Evolutionary conservation across 192 early-diverging fungal genomes (phyloP), one percentile per base, ranked within the genome.

Genomic region (Cladochytrium replicatum): DNA sequence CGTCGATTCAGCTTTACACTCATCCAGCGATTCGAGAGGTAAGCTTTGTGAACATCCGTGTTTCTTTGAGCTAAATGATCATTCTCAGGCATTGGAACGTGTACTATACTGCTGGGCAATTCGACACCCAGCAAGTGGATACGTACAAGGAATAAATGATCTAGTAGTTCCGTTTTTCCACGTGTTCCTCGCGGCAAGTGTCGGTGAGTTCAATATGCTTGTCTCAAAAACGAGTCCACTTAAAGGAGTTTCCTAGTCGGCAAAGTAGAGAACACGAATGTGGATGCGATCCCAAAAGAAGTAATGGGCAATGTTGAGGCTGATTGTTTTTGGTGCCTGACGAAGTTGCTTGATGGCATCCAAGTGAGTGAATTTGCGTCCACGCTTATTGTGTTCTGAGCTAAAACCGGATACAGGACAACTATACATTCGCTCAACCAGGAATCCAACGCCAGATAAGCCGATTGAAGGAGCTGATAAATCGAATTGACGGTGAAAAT

Each of bases 131-230:
- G 96, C 96, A n/a, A 87, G 83, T 64, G 93, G 92, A 40, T 99
- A 97, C 64, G 96, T 99, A 7, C 96, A 99, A 52, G 96, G 96
- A 0, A 99, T 99, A 55, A 97, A 99, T 67, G 96, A 99, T 56
- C 69, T 99, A 23, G 87, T 92, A 6, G 94, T 90, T 25, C 93
- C 96, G 13, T 96, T 99, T 51, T 93, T 87, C 60, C 81, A 82
- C 44, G 96, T 99, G 31, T 99, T 93, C 52, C 54, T 97, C n/a
- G n/a, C n/a, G n/a, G 7, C 71, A 79, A 46, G 71, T 74, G 0
- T 74, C 80, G 46, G 73, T 86, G 25, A 75, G 82, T 84, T 56
- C 32, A 66, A 62, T 7, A 0, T 29, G 22, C 28, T 13, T 23
- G 11, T 4, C 3, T 57, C 43, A 6, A 29, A 15, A 27, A 0